Evolutionary conservation across 192 early-diverging fungal species (phyloP), one percentile per base, ranked within the genome.

Genomic region (Endogone sp.): DNA sequence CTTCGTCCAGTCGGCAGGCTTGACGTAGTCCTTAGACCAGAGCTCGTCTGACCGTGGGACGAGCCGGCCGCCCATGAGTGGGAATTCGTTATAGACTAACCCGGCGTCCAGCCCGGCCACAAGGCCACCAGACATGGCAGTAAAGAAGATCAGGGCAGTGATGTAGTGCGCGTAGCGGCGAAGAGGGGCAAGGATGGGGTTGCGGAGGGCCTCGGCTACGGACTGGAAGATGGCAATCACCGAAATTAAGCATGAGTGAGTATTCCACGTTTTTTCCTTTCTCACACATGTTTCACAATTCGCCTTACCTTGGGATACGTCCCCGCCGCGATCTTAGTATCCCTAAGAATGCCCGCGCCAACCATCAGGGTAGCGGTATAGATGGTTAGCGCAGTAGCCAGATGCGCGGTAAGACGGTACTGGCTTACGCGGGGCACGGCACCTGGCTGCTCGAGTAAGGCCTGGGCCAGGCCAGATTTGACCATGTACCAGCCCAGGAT

Each of bases 401-500:
- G 76, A 72, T 99, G 97, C 4, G 95, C 92, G 0, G 93, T 88
- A 32, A 99, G 83, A 69, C 97, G 89, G 77, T 96, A 97, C 73
- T 97, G 97, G 63, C 91, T 93, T 29, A 99, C 97, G 30, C 97
- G 88, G 2, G 96, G 95, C 3, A 94, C 89, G 13, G 89, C 86
- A 37, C 92, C 88, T 20, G 91, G 86, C 6, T 86, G 85, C 63
- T 89, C 82, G 72, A 93, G 79, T 29, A 96, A 77, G 71, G 93
- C 90, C 57, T 93, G 82, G 23, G 90, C 86, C 8, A 99, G 81
- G 16, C 97, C 97, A 67, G 92, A 94, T 44, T 93, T 89, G 24
- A 99, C 97, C 97, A 99, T 99, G 75, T 93, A 96, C 97, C 97
- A 99, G 64, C 97, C 97, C 71, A 99, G 84, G 13, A 90, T 82